Conservation (phyloP, 1,139 yeast genomes). For the Saccharomyces pastorianus region DNA sequence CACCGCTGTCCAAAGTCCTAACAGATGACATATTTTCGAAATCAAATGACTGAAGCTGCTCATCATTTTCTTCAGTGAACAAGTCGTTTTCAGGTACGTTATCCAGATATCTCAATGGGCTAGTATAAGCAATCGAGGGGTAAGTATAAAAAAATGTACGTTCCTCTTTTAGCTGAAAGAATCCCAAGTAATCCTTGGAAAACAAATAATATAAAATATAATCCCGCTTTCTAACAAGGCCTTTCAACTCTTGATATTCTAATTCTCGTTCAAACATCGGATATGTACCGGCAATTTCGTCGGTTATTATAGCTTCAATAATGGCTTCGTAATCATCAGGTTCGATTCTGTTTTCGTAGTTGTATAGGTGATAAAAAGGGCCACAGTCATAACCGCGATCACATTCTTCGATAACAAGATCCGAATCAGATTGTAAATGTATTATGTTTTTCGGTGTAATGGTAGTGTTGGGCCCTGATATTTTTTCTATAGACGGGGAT, state of each 20-base stretch:
- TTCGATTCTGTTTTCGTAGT: conserved; percentile 19
- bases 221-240: conserved; percentile 12
- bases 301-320: conserved; percentile 15
- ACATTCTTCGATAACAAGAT: not conserved
- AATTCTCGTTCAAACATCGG: conserved; percentile 22
- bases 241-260: conserved; percentile 18
- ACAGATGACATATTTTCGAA: not conserved
- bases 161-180: conserved; percentile 18
- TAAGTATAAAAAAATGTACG: conserved; percentile 16
- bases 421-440: not conserved
- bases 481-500: not conserved
- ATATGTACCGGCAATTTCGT: conserved; percentile 11
- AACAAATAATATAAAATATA: conserved; percentile 20
- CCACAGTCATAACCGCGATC: not conserved
- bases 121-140: conserved; percentile 12
- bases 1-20: not conserved
- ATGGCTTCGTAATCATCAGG: conserved; percentile 19
- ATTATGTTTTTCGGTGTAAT: not conserved
- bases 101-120: conserved; percentile 8
- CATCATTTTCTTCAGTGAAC: not conserved
- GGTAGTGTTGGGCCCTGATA: not conserved
- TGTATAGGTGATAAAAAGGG: conserved; percentile 18
- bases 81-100: not conserved
- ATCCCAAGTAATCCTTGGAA: conserved; percentile 24
- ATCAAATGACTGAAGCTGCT: not conserved